Evolutionary conservation across 148 eudicot species (phyloP).

Genomic region (Rhododendron williamsianum): DNA sequence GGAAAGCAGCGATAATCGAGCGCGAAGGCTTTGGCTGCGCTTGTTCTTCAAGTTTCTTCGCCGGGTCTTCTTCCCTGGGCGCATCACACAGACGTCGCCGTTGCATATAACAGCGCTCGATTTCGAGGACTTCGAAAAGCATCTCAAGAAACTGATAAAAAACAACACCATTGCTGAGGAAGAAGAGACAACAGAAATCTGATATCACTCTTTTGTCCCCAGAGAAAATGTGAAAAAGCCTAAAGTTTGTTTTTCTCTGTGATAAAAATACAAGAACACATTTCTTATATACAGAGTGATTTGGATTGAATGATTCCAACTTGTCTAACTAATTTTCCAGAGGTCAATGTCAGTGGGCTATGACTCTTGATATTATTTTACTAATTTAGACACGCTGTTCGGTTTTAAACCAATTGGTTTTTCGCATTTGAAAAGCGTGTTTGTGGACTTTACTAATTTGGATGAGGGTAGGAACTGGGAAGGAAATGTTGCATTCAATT

Average conservation of each 20-base stretch:
- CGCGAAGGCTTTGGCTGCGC: not conserved
- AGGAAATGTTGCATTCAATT: not conserved
- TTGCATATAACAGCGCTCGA: not conserved
- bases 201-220: not conserved
- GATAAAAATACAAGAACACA: not conserved
- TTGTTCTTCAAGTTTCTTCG: not conserved
- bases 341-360: not conserved
- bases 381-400: not conserved
- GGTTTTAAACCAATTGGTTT: not conserved
- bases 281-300: not conserved
- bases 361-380: not conserved
- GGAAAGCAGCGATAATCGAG: not conserved
- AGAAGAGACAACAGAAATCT: not conserved
- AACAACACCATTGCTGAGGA: not conserved
- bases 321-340: not conserved
- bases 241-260: not conserved
- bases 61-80: not conserved
- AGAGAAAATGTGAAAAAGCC: not conserved
- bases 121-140: not conserved
- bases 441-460: not conserved
- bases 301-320: not conserved
- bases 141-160: not conserved
- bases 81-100: conserved; percentile 8
- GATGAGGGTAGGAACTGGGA: too few relatives aligned
- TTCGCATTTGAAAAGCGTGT: not conserved